phyloP scores from a whole-genome alignment of 2,329 filamentous ascomycete genomes.

The Nigrograna mackinnonii region DNA sequence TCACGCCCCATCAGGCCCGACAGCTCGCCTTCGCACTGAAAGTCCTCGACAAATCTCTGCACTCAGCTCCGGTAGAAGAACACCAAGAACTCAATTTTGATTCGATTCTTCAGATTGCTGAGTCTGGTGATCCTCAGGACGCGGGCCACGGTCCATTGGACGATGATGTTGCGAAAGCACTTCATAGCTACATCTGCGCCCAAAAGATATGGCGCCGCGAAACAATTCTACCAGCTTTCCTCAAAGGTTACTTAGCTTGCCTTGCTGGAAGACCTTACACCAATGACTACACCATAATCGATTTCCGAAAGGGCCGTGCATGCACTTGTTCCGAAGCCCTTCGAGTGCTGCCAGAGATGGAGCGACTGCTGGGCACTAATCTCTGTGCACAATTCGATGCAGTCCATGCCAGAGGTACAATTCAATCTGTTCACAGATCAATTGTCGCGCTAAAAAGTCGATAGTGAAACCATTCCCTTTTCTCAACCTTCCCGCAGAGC shows the following conservation, averaged over 20 bases:
- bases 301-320: slow-evolving; percentile 14
- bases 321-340: slow-evolving; percentile 26
- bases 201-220: neutral
- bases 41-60: neutral
- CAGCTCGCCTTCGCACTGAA: neutral
- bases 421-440: neutral
- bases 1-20: neutral
- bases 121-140: neutral
- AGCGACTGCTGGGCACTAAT: slow-evolving; percentile 18
- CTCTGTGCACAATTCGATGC: slow-evolving; percentile 13
- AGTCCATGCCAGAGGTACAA: slow-evolving; percentile 18
- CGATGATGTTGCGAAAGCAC: neutral
- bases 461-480: slow-evolving; percentile 24
- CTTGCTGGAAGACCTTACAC: slow-evolving; percentile 12
- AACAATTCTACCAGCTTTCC: neutral
- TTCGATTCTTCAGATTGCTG: neutral
- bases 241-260: neutral
- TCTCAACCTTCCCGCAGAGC: slow-evolving; percentile 23
- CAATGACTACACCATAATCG: slow-evolving; percentile 14
- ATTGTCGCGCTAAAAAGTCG: slow-evolving; percentile 2
- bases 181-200: neutral
- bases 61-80: neutral
- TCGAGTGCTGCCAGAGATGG: slow-evolving; percentile 16
- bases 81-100: neutral
- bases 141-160: neutral